Evolutionary conservation across 192 early-diverging fungal genomes (phyloP), one percentile per base, ranked within the genome.

Genomic region (Coemansia sp.): DNA sequence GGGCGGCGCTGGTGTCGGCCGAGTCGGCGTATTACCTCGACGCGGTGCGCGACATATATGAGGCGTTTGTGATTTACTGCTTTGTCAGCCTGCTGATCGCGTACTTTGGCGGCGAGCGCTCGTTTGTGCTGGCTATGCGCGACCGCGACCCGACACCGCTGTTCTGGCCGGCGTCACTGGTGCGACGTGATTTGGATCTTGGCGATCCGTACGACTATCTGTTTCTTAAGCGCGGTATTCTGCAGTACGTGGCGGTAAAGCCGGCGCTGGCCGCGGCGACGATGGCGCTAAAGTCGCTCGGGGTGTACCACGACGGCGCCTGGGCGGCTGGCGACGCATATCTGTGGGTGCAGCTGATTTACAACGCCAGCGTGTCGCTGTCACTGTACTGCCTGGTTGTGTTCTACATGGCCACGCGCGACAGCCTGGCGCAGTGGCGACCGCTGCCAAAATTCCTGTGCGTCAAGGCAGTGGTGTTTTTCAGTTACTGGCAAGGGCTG

Each of bases 41-140:
- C 50, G 86, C 90, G 2, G 73, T 97, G 53, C 82, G 94, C 31
- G 94, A 96, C 50, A 82, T 96, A 6, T 96, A 96, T 59, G 94
- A 96, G 67, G 92, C 90, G 25, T 96, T 94, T 81, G 94, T 96
- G 21, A 89, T 96, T 40, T 96, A 96, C 75, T 87, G 89, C 58
- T 96, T 96, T 68, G 92, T 96, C 73, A 90, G 80, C 31, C 67
- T 96, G 41, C 58, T 94, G 35, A 83, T 95, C 27, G 86, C 88
- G 56, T 90, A 92, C 53, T 78, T 94, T 39, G 93, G 89, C 21
- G 94, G 94, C 17, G 94, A 97, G 52, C 81, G 94, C 9, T 81
- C 87, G 6, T 70, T 95, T 21, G 72, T 94, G 26, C 80, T 87
- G 30, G 85, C 87, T 67, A 78, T 97, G 45, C 86, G 89, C 50